Percentiles rank a stretch among this genome's conserved stretches.
phyloP scores from a whole-genome alignment of 1,284 basidiomycete genomes.

The Ustilago hordei region DNA sequence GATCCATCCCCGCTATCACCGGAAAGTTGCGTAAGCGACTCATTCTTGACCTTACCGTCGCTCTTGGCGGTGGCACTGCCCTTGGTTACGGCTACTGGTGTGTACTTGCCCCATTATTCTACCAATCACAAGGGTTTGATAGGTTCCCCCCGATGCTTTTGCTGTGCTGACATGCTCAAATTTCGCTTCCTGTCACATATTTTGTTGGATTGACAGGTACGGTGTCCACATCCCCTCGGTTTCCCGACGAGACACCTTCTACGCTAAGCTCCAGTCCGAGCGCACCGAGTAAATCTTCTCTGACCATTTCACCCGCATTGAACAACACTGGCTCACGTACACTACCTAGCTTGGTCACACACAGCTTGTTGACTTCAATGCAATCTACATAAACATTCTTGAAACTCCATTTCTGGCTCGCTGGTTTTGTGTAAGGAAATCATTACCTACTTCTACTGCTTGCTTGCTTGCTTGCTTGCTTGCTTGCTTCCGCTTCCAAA shows the following conservation, averaged over 20 bases:
- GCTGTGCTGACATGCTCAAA: background rate
- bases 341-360: too few species aligned
- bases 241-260: conserved; percentile 61
- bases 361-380: background rate
- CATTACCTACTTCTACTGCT: background rate
- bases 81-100: conserved; percentile 67
- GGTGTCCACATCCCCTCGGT: conserved; percentile 64
- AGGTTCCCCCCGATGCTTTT: background rate
- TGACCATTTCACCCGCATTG: background rate
- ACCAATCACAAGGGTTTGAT: background rate
- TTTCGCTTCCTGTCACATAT: background rate
- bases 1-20: conserved; percentile 63
- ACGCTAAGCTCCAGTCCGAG: conserved; percentile 64
- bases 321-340: background rate
- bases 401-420: background rate
- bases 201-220: conserved; percentile 52
- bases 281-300: conserved; percentile 47
- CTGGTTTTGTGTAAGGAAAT: too few species aligned
- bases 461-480: background rate
- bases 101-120: conserved; percentile 5
- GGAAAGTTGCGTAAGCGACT: conserved; percentile 68
- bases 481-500: background rate
- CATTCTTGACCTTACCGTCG: conserved; percentile 65
- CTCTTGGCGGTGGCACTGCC: conserved; percentile 62
- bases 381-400: conserved; percentile 13